Evolutionary conservation across 1,284 basidiomycete genomes (phyloP).

Genomic region (Psilocybe mexicana): DNA sequence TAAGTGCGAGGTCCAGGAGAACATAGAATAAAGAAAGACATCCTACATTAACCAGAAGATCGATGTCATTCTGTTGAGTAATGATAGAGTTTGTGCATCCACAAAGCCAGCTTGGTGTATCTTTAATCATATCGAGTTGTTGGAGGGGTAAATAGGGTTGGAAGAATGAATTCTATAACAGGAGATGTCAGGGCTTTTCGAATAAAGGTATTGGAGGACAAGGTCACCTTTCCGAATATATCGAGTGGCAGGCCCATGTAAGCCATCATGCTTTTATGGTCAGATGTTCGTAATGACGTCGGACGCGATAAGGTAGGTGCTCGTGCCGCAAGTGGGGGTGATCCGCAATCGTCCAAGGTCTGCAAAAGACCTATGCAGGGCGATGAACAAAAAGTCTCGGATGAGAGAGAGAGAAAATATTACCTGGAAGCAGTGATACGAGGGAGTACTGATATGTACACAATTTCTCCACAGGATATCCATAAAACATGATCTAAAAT

Average conservation of each 20-base stretch:
- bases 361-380: constrained; percentile 69
- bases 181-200: background rate
- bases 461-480: constrained; percentile 94
- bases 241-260: constrained; percentile 92
- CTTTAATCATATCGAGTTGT: constrained; percentile 87
- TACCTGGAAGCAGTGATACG: constrained; percentile 80
- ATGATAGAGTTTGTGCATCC: constrained; percentile 97
- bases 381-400: constrained; percentile 19
- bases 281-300: constrained; percentile 85
- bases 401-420: constrained; percentile 19
- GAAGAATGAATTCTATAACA: constrained; percentile 83
- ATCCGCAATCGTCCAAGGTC: constrained; percentile 89
- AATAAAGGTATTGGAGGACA: background rate
- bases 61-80: constrained; percentile 90
- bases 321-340: constrained; percentile 77
- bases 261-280: constrained; percentile 87
- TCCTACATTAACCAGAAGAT: constrained; percentile 87
- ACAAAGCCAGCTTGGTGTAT: constrained; percentile 83
- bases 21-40: background rate
- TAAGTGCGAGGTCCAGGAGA: background rate
- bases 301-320: constrained; percentile 70
- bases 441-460: constrained; percentile 98
- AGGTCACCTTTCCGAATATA: constrained; percentile 73
- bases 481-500: constrained; percentile 90
- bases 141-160: constrained; percentile 97